These are phyloP conservation scores for Gentiana straminea DNA, from an alignment of 257 asterid species.

Conservation along the genomic window DNA sequence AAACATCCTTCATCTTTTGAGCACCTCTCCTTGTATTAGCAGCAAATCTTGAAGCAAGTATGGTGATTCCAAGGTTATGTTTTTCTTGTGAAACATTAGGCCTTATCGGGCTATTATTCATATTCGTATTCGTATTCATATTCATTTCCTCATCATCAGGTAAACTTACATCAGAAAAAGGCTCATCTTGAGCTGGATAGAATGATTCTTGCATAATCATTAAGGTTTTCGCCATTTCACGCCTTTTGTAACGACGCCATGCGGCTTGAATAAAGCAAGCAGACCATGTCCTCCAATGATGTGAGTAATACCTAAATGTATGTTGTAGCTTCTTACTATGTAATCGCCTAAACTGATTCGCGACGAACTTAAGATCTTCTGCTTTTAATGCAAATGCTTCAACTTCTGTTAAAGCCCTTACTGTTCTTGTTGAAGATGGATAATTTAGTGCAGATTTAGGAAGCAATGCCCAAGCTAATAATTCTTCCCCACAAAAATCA, in stretches of 20 bases:
- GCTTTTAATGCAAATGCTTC: conserved; percentile 78
- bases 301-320: conserved; percentile 64
- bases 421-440: conserved; percentile 79
- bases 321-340: conserved; percentile 81
- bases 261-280: conserved; percentile 75
- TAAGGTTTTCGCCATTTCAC: conserved; percentile 32
- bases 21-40: conserved; percentile 63
- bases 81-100: conserved; percentile 19
- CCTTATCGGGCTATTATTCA: not conserved
- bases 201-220: conserved; percentile 38
- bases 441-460: conserved; percentile 51
- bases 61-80: conserved; percentile 50
- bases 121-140: no score
- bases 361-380: conserved; percentile 77
- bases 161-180: conserved; percentile 13
- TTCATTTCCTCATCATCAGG: conserved; percentile 16
- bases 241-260: conserved; percentile 52
- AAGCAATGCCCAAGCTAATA: conserved; percentile 75
- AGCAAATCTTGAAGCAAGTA: conserved; percentile 69
- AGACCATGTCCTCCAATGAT: conserved; percentile 89
- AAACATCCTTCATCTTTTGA: conserved; percentile 49
- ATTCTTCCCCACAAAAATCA: conserved; percentile 80
- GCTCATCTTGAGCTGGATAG: conserved; percentile 16
- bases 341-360: conserved; percentile 73
- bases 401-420: conserved; percentile 56